Conservation (phyloP, 2,329 filamentous ascomycete genomes). For the Sclerotinia nivalis region DNA sequence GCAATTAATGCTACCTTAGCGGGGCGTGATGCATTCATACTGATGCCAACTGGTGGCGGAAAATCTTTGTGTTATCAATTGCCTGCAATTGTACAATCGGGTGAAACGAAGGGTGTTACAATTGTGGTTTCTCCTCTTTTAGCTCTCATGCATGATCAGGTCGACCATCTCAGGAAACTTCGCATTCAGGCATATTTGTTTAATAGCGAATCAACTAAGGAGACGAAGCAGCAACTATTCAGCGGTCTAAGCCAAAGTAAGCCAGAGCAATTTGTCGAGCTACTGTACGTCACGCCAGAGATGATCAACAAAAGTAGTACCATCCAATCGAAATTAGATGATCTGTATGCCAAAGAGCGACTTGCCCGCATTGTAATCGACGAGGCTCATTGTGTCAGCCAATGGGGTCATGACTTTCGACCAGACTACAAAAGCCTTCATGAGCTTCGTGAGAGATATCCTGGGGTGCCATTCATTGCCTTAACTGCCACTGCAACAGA, state of each 20-base stretch:
- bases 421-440: conserved; percentile 92
- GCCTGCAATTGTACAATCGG: conserved; percentile 78
- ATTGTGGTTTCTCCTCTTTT: conserved; percentile 93
- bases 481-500: conserved; percentile 93
- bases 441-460: conserved; percentile 68
- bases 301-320: conserved; percentile 83
- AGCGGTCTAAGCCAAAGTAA: conserved; percentile 59
- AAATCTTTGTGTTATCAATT: conserved; percentile 97
- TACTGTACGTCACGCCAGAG: conserved; percentile 93
- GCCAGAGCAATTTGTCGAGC: conserved; percentile 75
- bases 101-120: conserved; percentile 82
- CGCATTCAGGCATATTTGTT: conserved; percentile 78
- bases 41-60: conserved; percentile 97
- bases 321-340: conserved; percentile 66
- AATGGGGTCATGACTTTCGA: conserved; percentile 98
- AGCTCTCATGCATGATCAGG: conserved; percentile 97
- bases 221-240: conserved; percentile 67
- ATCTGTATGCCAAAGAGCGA: conserved; percentile 67
- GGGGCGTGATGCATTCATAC: conserved; percentile 87
- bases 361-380: conserved; percentile 94
- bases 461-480: conserved; percentile 85
- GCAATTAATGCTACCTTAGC: conserved; percentile 90
- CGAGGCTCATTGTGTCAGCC: conserved; percentile 98
- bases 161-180: conserved; percentile 73
- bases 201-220: conserved; percentile 70